These are phyloP conservation scores for Trichoderma afroharzianum DNA, from an alignment of 2,329 filamentous ascomycete genomes.

Conservation along the genomic window DNA sequence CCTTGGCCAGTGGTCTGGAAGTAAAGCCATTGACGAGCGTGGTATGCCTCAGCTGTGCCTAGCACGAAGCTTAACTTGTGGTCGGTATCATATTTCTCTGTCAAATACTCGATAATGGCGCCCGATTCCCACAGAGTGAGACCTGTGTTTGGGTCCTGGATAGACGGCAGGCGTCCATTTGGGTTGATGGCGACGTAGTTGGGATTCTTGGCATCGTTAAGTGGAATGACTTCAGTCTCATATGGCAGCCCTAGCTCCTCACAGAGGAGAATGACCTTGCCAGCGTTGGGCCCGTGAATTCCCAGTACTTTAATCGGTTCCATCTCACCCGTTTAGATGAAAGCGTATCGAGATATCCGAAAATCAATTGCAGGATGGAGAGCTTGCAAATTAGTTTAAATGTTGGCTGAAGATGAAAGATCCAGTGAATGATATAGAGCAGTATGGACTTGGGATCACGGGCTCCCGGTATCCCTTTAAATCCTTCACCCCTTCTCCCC, in stretches of 20 bases:
- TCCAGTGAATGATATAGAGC: not conserved
- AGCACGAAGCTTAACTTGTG: slow-evolving; percentile 26
- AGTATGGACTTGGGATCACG: not conserved
- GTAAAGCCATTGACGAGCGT: slow-evolving; percentile 34
- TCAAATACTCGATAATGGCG: slow-evolving; percentile 31
- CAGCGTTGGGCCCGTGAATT: slow-evolving; percentile 28
- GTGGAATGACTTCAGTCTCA: slow-evolving; percentile 23
- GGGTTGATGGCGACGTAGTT: slow-evolving; percentile 32
- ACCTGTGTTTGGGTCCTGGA: slow-evolving; percentile 34
- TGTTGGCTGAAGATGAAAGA: not conserved
- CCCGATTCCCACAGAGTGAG: slow-evolving; percentile 27
- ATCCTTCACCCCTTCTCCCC: not conserved
- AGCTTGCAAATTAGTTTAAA: not conserved
- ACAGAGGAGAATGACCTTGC: slow-evolving; percentile 33
- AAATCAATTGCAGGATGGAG: not conserved
- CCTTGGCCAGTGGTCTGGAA: slow-evolving; percentile 40
- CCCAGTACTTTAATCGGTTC: not conserved
- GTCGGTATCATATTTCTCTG: slow-evolving; percentile 29
- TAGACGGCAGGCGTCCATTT: slow-evolving; percentile 34
- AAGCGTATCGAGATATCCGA: not conserved
- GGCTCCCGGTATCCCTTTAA: not conserved
- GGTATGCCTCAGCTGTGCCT: slow-evolving; percentile 28
- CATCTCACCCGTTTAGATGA: not conserved
- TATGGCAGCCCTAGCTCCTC: slow-evolving; percentile 38
- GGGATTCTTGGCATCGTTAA: slow-evolving; percentile 25